Evolutionary conservation across 495 filamentous ascomycete genomes (phyloP).

Genomic region (Tuber calosporum): DNA sequence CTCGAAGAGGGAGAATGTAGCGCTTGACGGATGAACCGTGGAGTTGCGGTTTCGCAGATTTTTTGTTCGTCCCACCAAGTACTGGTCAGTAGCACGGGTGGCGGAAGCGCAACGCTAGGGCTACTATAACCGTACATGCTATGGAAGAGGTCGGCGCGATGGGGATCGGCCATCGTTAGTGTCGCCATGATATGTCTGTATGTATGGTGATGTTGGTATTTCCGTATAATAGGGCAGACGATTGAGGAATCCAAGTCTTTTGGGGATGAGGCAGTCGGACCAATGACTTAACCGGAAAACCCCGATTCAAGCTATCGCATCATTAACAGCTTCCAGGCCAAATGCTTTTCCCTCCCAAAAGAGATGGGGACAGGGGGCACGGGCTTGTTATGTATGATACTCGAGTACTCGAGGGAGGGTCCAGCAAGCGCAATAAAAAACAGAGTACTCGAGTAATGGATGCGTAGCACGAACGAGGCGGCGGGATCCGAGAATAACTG

Average conservation of each 20-base stretch:
- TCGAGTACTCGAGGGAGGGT: no score
- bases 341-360: background rate
- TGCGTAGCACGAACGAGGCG: background rate
- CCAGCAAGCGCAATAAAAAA: background rate
- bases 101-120: conserved; percentile 19
- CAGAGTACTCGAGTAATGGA: background rate
- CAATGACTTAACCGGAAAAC: background rate
- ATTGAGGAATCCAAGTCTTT: background rate
- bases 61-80: conserved; percentile 40
- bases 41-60: conserved; percentile 33
- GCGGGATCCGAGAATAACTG: background rate
- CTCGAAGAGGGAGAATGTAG: conserved; percentile 25
- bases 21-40: conserved; percentile 27
- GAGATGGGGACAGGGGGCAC: background rate
- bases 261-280: background rate
- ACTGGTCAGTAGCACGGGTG: conserved; percentile 22
- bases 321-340: background rate
- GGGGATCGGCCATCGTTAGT: conserved; percentile 29
- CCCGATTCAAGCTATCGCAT: background rate
- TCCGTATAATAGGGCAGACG: background rate
- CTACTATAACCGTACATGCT: conserved; percentile 40
- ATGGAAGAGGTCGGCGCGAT: conserved; percentile 25
- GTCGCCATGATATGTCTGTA: conserved; percentile 12
- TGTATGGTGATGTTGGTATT: background rate
- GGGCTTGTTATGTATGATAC: background rate